phyloP scores from a whole-genome alignment of 495 filamentous ascomycete species.

The Hyaloscypha variabilis region DNA sequence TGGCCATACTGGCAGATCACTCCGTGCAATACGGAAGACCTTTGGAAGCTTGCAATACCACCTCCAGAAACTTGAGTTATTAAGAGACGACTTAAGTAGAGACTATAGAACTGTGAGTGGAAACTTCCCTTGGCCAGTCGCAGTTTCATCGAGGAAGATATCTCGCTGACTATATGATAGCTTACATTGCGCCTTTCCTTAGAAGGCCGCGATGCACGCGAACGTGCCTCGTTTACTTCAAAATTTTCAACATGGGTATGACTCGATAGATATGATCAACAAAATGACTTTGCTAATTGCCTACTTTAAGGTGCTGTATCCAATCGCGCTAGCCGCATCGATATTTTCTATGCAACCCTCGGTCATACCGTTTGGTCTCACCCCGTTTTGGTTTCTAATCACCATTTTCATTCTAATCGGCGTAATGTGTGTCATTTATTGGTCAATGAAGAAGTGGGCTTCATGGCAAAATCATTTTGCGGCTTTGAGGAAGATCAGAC shows the following conservation, averaged over 20 bases:
- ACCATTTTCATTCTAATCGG: neutral
- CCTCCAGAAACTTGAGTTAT: slow-evolving; percentile 2
- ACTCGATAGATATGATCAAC: neutral
- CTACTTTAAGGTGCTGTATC: neutral
- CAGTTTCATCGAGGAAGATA: neutral
- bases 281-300: neutral
- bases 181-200: slow-evolving; percentile 5
- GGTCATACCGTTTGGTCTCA: slow-evolving; percentile 6
- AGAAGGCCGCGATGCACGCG: slow-evolving; percentile 1
- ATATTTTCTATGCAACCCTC: slow-evolving; percentile 12
- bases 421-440: slow-evolving; percentile 7
- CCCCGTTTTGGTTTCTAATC: slow-evolving; percentile 1
- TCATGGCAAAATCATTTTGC: slow-evolving; percentile 5
- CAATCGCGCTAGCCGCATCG: neutral
- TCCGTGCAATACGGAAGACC: neutral
- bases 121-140: neutral
- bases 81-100: neutral
- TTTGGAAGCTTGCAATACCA: neutral
- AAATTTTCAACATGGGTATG: slow-evolving; percentile 2
- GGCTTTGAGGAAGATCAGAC: slow-evolving; percentile 1
- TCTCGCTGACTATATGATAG: slow-evolving; percentile 3
- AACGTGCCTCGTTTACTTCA: neutral
- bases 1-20: neutral
- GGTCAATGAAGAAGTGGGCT: slow-evolving; percentile 7
- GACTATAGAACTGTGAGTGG: neutral